These are phyloP conservation scores for Sporothrix luriei DNA, from an alignment of 2,329 filamentous ascomycete genomes.

Conservation along the genomic window DNA sequence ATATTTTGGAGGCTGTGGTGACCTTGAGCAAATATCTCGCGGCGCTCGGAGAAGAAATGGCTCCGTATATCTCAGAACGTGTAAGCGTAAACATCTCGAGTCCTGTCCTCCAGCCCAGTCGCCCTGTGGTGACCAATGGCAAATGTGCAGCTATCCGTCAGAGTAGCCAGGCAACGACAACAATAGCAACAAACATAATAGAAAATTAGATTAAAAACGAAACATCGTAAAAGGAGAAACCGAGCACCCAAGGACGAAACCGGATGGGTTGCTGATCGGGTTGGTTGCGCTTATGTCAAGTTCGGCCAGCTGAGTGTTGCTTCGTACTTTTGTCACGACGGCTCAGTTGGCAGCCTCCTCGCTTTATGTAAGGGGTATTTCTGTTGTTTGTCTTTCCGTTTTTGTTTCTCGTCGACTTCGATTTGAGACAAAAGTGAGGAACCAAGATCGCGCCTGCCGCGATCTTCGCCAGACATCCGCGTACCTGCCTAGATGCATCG, in stretches of 20 bases:
- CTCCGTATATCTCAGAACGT: conserved; percentile 15
- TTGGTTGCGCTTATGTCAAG: background rate
- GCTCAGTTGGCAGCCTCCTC: background rate
- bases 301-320: background rate
- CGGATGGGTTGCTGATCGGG: background rate
- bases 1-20: conserved; percentile 14
- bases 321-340: background rate
- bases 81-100: background rate
- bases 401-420: conserved; percentile 12
- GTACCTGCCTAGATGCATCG: conserved; percentile 21
- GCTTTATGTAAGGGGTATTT: background rate
- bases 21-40: background rate
- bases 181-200: background rate
- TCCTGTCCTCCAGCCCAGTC: background rate
- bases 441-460: conserved; percentile 11
- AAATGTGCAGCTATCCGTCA: conserved; percentile 15
- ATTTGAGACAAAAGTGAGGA: conserved; percentile 20
- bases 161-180: background rate
- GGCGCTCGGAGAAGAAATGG: background rate
- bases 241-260: background rate
- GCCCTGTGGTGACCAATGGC: conserved; percentile 3
- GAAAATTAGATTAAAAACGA: background rate
- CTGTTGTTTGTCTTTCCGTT: background rate
- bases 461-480: background rate
- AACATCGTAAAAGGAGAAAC: background rate